A percentile compares a stretch with the other conserved stretches of the same genome.
phyloP scores from a whole-genome alignment of 208 protist genomes.

The Trypanosoma scelopori region DNA sequence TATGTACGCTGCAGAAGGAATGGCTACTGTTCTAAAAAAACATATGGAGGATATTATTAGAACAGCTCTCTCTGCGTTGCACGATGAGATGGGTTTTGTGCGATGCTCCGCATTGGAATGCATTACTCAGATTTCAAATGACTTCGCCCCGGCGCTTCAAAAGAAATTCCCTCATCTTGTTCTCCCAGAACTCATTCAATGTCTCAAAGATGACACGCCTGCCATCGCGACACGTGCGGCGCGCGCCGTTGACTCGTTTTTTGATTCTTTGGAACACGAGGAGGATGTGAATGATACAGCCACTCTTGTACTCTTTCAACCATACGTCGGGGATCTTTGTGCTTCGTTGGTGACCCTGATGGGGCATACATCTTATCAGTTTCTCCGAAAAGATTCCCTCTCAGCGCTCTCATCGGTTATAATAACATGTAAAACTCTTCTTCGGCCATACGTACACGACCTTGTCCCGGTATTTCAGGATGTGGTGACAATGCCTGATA shows the following conservation, averaged over 20 bases:
- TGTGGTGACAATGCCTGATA: constrained; percentile 65
- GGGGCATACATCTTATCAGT: constrained; percentile 41
- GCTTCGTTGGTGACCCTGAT: constrained; percentile 55
- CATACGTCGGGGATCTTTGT: constrained; percentile 68
- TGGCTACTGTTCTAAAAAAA: constrained; percentile 57
- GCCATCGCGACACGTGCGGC: constrained; percentile 69
- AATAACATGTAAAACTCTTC: constrained; percentile 48
- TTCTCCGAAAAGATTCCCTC: constrained; percentile 66
- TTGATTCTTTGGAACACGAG: constrained; percentile 52
- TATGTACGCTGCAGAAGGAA: constrained; percentile 71
- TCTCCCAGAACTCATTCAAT: constrained; percentile 51
- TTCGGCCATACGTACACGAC: constrained; percentile 57
- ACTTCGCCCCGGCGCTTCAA: constrained; percentile 68
- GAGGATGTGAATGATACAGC: constrained; percentile 54
- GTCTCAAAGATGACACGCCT: constrained; percentile 64
- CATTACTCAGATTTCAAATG: constrained; percentile 66
- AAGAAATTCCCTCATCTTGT: constrained; percentile 46
- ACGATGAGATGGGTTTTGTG: constrained; percentile 80
- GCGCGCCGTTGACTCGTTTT: constrained; percentile 70
- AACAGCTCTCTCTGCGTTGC: constrained; percentile 44
- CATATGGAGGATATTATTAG: constrained; percentile 55
- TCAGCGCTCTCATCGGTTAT: constrained; percentile 74
- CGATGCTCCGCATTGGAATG: constrained; percentile 69
- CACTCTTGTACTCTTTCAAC: constrained; percentile 36
- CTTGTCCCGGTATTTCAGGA: constrained; percentile 79